These are phyloP conservation scores for Ustilago hordei DNA, from an alignment of 1,284 basidiomycete genomes.

Conservation along the genomic window DNA sequence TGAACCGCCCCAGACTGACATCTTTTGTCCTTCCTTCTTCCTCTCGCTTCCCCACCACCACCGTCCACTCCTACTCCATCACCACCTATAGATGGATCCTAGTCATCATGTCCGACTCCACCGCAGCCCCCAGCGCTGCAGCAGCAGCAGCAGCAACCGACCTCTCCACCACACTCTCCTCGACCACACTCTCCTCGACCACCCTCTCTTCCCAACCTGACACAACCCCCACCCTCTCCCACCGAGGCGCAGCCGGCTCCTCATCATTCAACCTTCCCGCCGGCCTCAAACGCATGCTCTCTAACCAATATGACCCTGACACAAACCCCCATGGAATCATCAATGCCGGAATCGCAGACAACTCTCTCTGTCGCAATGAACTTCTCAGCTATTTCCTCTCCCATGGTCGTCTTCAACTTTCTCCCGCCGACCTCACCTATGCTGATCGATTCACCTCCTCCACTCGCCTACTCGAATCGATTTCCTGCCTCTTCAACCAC, in stretches of 20 bases:
- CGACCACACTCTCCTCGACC: constrained; percentile 11
- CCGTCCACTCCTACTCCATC: too few relatives aligned
- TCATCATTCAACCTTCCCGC: constrained; percentile 24
- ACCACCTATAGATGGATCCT: constrained; percentile 1
- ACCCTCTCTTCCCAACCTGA: constrained; percentile 7
- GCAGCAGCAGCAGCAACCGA: constrained; percentile 20
- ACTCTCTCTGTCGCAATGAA: constrained; percentile 51
- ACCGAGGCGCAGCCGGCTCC: constrained; percentile 30
- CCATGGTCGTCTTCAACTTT: constrained; percentile 37
- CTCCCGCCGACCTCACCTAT: constrained; percentile 56
- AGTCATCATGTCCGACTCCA: constrained; percentile 7
- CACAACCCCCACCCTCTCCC: constrained; percentile 34
- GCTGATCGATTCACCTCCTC: constrained; percentile 48
- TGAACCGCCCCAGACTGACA: not conserved
- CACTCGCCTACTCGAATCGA: constrained; percentile 35
- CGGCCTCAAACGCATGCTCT: constrained; percentile 28
- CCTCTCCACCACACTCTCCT: constrained; percentile 14
- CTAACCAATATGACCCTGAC: constrained; percentile 45
- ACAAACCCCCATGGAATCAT: constrained; percentile 58
- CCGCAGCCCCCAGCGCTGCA: constrained; percentile 3
- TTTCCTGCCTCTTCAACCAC: constrained; percentile 48
- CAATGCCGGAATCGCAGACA: constrained; percentile 59
- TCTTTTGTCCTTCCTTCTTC: not conserved
- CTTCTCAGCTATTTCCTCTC: constrained; percentile 48
- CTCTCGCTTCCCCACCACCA: not conserved